Conservation (phyloP, 352 stramenopile genomes). For the Plasmopara muralis region DNA sequence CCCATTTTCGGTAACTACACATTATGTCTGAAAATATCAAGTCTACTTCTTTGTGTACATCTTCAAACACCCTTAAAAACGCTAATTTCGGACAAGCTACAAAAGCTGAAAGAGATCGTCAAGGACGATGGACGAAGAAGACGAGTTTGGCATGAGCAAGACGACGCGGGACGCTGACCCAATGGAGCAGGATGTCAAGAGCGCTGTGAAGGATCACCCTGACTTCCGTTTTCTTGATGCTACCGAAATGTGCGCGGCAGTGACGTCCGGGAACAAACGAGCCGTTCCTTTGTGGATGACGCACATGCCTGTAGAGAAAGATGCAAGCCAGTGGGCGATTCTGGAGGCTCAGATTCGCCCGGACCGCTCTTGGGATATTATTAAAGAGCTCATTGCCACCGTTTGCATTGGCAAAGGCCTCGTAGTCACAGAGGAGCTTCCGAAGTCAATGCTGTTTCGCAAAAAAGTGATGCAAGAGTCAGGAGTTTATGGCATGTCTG, state of each 20-base stretch:
- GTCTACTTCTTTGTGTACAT: too few species aligned
- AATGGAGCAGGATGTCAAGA: conserved; percentile 49
- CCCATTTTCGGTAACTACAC: too few species aligned
- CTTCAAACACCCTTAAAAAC: too few species aligned
- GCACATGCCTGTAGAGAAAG: conserved; percentile 49
- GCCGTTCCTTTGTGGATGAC: conserved; percentile 48
- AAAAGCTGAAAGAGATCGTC: too few species aligned
- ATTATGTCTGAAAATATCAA: too few species aligned
- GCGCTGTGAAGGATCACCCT: conserved; percentile 55
- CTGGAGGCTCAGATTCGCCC: too few species aligned
- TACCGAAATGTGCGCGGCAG: conserved; percentile 26
- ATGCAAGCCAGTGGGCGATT: conserved; percentile 14
- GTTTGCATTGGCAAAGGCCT: conserved; percentile 74
- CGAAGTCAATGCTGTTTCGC: conserved; percentile 61
- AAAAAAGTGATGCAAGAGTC: conserved; percentile 57
- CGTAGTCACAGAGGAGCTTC: conserved; percentile 45
- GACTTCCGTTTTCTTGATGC: conserved; percentile 55
- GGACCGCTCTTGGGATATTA: conserved; percentile 47
- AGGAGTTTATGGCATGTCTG: conserved; percentile 57
- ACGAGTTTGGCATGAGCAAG: conserved; percentile 71
- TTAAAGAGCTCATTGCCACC: conserved; percentile 74
- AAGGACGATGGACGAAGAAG: conserved; percentile 37
- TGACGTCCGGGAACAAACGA: conserved; percentile 10
- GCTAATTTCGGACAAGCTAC: too few species aligned
- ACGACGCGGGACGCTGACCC: conserved; percentile 51